A percentile compares a stretch with the other conserved stretches of the same genome.
Conservation (phyloP, 371 early-diverging fungal genomes). For the Nematocida ironsii region DNA sequence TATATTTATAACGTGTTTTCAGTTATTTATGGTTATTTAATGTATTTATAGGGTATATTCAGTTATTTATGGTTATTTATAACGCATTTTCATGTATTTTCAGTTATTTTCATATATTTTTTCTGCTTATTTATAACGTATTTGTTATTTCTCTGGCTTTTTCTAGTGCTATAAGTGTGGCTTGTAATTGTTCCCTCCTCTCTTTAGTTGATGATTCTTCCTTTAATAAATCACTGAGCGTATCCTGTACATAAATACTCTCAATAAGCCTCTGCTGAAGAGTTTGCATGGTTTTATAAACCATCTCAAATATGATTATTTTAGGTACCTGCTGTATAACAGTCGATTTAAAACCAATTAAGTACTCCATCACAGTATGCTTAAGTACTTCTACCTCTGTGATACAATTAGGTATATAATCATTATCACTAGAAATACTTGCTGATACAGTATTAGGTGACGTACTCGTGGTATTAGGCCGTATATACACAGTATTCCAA, state of each 20-base stretch:
- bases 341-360: constrained; percentile 90
- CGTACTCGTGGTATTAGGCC: not conserved
- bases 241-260: constrained; percentile 87
- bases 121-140: not conserved
- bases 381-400: constrained; percentile 96
- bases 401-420: constrained; percentile 71
- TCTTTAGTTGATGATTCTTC: constrained; percentile 84
- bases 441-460: not conserved
- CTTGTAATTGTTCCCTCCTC: constrained; percentile 79
- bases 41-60: too few relatives aligned
- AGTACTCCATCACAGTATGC: constrained; percentile 86
- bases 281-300: constrained; percentile 79
- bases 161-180: constrained; percentile 77
- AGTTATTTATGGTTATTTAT: too few relatives aligned
- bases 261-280: constrained; percentile 86
- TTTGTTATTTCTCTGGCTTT: constrained; percentile 70
- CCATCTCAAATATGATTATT: constrained; percentile 92
- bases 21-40: too few relatives aligned
- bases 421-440: not conserved
- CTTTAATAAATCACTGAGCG: constrained; percentile 80
- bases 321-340: constrained; percentile 95
- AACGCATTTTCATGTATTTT: too few relatives aligned
- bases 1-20: too few relatives aligned
- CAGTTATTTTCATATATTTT: not conserved
- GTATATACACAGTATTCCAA: constrained; percentile 85